Evolutionary conservation across 495 filamentous ascomycete genomes (phyloP), one percentile per base, ranked within the genome.

Genomic region (Daldinia childiae): DNA sequence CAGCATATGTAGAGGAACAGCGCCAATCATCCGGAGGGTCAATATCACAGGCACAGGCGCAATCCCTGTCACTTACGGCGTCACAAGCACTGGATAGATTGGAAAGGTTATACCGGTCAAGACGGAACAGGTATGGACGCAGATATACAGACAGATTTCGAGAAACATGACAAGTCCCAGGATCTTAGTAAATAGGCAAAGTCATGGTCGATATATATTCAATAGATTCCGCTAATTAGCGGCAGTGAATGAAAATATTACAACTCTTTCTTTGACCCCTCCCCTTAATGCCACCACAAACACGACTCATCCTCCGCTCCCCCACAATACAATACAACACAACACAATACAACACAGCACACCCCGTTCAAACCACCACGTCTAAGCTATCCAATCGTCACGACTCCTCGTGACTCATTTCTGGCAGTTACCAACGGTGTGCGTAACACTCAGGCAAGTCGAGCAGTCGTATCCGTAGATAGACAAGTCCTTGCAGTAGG

Each of bases 391-490:
- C 36, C 0, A 45, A 41, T 12, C 11, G 17, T 6, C 9, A 12
- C 7, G 6, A 36, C 19, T 14, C 17, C 41, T 9, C 9, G 8
- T 3, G 36, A n/a, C 43, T 21, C 54, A 72, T 26, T 59, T n/a
- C 50, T 69, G 65, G 56, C 70, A 73, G 56, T 73, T 73, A 21
- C 70, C 70, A 8, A 61, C 52, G 61, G 57, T 65, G 29, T 65
- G 41, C 11, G 59, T 41, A 24, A 73, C 70, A 9, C 64, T 39
- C 56, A 69, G n/a, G 65, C 70, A 73, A 8, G 65, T 61, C 3
- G 45, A 34, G 65, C 70, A 73, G 61, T 64, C 38, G 36, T 69
- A 69, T 1, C 70, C 70, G 30, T 65, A 65, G 39, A 62, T 14
- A 9, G 26, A 64, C 15, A 73, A 48, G 38, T 29, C 54, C 61